Evolutionary conservation across 768 basidiomycete species (phyloP), one percentile per base, ranked within the genome.

Genomic region (Lentinula edodes): DNA sequence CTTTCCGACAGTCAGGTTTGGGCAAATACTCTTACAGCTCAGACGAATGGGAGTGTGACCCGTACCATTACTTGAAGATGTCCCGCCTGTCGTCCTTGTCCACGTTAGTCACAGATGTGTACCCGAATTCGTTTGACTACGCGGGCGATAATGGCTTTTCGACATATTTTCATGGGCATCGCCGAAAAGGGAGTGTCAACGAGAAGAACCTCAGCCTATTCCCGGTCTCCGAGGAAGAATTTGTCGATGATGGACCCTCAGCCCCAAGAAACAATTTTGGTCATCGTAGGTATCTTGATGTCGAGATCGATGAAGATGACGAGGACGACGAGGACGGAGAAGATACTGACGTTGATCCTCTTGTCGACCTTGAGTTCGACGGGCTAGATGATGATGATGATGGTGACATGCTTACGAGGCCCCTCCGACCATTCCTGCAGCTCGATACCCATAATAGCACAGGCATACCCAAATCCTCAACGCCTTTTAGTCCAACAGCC

Each of bases 21-120:
- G 38, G 50, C 12, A 60, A 20, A 16, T 35, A 60, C 39, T 41
- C 39, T 23, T 60, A 38, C 35, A 52, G 16, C 39, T 60, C 59
- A 13, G 59, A 60, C 23, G 51, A 60, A 60, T 60, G 59, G 59
- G 59, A 60, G 13, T 60, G 59, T 28, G 59, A 60, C 23, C 59
- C 59, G 16, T 59, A n/a, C 18, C 23, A 34, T 28, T 52, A 52
- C 28, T 39, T 43, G 16, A 36, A 52, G 7, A 20, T n/a, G 4
- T 20, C 16, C n/a, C 58, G 48, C 32, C 6, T 60, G 20, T n/a
- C 50, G n/a, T 35, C 46, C 23, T 51, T 41, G 51, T 20, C 36
- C 15, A 42, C 50, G 1, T 15, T 28, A 15, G 36, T 34, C 28
- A 52, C 51, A 12, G 59, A 60, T 3, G 32, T n/a, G 39, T 60